Evolutionary conservation across 331 rosid genomes (phyloP).

Genomic region (Malus hybrid): DNA sequence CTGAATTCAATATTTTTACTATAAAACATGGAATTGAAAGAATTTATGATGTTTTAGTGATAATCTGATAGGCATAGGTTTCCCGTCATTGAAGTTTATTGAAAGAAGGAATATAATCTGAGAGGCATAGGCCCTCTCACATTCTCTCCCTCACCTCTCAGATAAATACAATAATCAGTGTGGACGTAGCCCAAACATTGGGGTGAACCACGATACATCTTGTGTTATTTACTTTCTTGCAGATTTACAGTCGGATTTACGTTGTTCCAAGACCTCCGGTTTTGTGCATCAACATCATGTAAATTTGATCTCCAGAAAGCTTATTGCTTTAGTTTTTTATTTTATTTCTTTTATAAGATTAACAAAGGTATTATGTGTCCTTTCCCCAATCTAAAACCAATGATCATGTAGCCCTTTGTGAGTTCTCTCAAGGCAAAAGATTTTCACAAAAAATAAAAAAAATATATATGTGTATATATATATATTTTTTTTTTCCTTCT

Average conservation of each 20-base stretch:
- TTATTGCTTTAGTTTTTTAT: neutral
- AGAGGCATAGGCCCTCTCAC: too few relatives aligned
- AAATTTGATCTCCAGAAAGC: neutral
- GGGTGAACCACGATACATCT: too few relatives aligned
- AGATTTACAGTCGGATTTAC: too few relatives aligned
- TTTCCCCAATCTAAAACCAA: slow-evolving; percentile 22
- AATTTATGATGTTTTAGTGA: slow-evolving; percentile 11
- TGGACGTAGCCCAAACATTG: too few relatives aligned
- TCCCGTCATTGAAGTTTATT: slow-evolving; percentile 25
- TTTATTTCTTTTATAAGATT: neutral
- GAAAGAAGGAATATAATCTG: slow-evolving; percentile 7
- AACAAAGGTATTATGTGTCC: slow-evolving; percentile 15
- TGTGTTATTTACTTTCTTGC: too few relatives aligned
- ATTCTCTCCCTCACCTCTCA: too few relatives aligned
- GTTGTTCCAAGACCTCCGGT: too few relatives aligned
- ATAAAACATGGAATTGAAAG: neutral
- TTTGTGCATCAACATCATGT: neutral
- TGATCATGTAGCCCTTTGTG: slow-evolving; percentile 4
- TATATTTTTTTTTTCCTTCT: neutral
- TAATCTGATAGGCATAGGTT: slow-evolving; percentile 16
- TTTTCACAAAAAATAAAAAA: too few relatives aligned
- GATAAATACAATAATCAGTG: too few relatives aligned
- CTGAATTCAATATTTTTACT: neutral
- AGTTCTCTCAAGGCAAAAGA: neutral
- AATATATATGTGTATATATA: too few relatives aligned